Evolutionary conservation across 2,329 filamentous ascomycete genomes (phyloP).

Genomic region (Penicillium hesseltinei): DNA sequence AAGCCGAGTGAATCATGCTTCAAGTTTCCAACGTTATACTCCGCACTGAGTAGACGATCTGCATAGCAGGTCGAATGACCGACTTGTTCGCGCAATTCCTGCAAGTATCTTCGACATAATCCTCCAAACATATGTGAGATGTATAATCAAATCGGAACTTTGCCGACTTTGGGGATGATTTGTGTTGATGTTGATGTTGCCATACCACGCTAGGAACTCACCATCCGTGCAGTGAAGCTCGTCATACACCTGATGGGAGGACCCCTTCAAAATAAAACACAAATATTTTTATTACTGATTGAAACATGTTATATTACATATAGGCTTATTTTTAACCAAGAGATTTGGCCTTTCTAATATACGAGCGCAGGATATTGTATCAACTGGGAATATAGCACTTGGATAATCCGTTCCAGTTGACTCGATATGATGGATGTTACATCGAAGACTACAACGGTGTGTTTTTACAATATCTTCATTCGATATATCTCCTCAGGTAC

Average conservation of each 20-base stretch:
- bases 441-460: no score
- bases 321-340: not conserved
- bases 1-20: not conserved
- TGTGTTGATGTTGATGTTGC: not conserved
- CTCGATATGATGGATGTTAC: not conserved
- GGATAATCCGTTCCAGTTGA: not conserved
- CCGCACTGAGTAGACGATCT: not conserved
- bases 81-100: conserved; percentile 16
- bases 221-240: conserved; percentile 11
- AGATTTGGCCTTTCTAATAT: no score
- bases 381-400: not conserved
- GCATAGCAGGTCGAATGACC: conserved; percentile 5
- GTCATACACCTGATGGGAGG: conserved; percentile 17
- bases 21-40: not conserved
- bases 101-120: conserved; percentile 6
- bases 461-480: not conserved
- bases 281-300: not conserved
- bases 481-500: not conserved
- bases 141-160: not conserved
- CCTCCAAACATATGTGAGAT: not conserved
- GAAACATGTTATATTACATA: not conserved
- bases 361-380: not conserved
- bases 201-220: conserved; percentile 7
- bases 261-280: not conserved
- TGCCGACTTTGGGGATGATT: not conserved